These are phyloP conservation scores for Pestalotiopsis sp. DNA, from an alignment of 2,329 filamentous ascomycete genomes.

Conservation along the genomic window DNA sequence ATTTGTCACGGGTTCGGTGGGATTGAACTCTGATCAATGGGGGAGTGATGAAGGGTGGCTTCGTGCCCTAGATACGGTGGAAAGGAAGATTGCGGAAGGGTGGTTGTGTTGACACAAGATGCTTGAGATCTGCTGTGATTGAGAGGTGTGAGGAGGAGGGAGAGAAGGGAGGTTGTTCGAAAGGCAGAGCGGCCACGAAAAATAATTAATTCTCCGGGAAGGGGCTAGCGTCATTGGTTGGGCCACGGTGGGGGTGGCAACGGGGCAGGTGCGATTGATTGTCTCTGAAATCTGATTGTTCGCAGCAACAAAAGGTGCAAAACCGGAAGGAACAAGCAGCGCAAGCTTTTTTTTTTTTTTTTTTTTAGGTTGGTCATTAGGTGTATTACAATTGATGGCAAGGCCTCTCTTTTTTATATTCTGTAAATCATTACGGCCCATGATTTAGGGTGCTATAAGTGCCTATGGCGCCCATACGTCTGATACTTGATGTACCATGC, in stretches of 20 bases:
- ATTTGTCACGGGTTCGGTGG: constrained; percentile 28
- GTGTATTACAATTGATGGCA: background rate
- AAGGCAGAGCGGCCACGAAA: constrained; percentile 29
- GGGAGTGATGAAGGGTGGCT: constrained; percentile 75
- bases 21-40: constrained; percentile 75
- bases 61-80: constrained; percentile 72
- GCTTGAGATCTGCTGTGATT: constrained; percentile 40
- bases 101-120: constrained; percentile 38
- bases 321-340: background rate
- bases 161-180: constrained; percentile 26
- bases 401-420: background rate
- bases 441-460: too few relatives aligned
- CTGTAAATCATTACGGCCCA: background rate
- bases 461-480: too few relatives aligned
- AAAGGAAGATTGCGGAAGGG: constrained; percentile 46
- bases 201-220: constrained; percentile 33
- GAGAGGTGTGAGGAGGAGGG: constrained; percentile 38
- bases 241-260: constrained; percentile 12
- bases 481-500: too few relatives aligned
- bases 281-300: background rate
- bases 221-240: constrained; percentile 10
- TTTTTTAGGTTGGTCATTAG: background rate
- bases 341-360: background rate
- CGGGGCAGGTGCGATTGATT: constrained; percentile 8
- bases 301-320: background rate